Conservation (phyloP, 140 eudicot genomes). For the Stevia rebaudiana region DNA sequence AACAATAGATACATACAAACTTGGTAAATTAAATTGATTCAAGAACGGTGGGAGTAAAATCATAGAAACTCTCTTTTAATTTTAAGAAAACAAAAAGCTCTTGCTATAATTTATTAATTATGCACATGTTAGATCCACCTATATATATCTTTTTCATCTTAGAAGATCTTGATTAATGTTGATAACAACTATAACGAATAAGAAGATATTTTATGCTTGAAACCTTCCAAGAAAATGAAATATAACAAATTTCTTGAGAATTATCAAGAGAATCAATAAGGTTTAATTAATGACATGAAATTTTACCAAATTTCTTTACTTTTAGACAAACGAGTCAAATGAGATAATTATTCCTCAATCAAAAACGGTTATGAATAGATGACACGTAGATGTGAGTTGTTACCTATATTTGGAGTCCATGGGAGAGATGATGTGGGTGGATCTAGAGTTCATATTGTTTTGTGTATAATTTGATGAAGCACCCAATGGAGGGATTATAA, state of each 20-base stretch:
- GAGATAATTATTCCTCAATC: background rate
- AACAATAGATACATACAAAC: background rate
- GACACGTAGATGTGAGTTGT: background rate
- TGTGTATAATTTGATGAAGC: conserved; percentile 34
- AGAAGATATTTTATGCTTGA: background rate
- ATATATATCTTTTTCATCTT: background rate
- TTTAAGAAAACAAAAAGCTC: too few species aligned
- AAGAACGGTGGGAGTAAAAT: background rate
- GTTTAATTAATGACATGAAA: background rate
- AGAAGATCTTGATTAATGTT: background rate
- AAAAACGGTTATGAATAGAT: too few species aligned
- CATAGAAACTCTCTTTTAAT: too few species aligned
- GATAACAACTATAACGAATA: background rate
- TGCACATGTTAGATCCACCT: too few species aligned
- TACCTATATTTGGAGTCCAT: conserved; percentile 72
- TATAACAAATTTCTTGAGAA: background rate
- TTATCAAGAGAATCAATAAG: background rate
- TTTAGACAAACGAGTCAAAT: background rate
- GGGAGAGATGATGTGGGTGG: conserved; percentile 52
- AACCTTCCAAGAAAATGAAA: background rate
- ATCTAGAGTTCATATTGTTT: conserved; percentile 15
- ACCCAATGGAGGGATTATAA: conserved; percentile 79
- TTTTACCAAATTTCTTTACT: background rate
- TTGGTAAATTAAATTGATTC: too few species aligned
- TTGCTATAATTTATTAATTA: too few species aligned